A percentile compares a stretch with the other conserved stretches of the same genome.
Conservation (phyloP, 1,284 basidiomycete genomes). For the Cerioporus squamosus region DNA sequence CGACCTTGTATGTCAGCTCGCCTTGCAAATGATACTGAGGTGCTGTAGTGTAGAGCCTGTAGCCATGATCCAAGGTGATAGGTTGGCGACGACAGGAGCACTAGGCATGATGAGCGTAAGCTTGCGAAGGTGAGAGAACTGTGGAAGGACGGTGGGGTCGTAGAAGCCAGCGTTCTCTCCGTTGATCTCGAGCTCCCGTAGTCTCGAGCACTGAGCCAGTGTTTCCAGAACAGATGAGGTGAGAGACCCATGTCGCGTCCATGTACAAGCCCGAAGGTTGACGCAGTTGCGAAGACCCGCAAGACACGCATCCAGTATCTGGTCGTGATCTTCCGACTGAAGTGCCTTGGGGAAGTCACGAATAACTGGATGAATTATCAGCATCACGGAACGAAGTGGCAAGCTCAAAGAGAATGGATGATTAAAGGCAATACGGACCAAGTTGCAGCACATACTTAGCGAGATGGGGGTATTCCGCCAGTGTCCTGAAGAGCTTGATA, state of each 20-base stretch:
- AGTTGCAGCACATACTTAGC: conserved; percentile 58
- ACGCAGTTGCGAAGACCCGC: conserved; percentile 61
- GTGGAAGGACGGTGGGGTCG: conserved; percentile 50
- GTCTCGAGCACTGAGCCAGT: conserved; percentile 43
- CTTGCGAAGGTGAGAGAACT: conserved; percentile 45
- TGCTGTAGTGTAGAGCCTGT: conserved; percentile 51
- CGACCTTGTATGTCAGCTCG: conserved; percentile 29
- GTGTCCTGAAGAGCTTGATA: conserved; percentile 54
- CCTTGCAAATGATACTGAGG: conserved; percentile 72
- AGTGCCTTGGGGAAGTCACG: conserved; percentile 66
- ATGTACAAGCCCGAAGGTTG: conserved; percentile 64
- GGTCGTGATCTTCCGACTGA: conserved; percentile 33
- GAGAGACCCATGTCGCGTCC: conserved; percentile 77
- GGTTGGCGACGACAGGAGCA: conserved; percentile 51
- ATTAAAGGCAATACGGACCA: conserved; percentile 42
- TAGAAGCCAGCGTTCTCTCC: conserved; percentile 62
- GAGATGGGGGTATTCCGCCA: conserved; percentile 49
- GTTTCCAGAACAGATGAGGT: conserved; percentile 57
- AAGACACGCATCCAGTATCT: conserved; percentile 45
- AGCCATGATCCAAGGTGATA: conserved; percentile 55
- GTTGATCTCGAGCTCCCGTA: conserved; percentile 70
- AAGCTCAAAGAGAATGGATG: background rate
- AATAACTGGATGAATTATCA: conserved; percentile 48
- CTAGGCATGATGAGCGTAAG: conserved; percentile 77
- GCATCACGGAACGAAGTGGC: background rate